phyloP scores from a whole-genome alignment of 1,284 basidiomycete genomes.

The Cryptococcus jaspeensis region DNA sequence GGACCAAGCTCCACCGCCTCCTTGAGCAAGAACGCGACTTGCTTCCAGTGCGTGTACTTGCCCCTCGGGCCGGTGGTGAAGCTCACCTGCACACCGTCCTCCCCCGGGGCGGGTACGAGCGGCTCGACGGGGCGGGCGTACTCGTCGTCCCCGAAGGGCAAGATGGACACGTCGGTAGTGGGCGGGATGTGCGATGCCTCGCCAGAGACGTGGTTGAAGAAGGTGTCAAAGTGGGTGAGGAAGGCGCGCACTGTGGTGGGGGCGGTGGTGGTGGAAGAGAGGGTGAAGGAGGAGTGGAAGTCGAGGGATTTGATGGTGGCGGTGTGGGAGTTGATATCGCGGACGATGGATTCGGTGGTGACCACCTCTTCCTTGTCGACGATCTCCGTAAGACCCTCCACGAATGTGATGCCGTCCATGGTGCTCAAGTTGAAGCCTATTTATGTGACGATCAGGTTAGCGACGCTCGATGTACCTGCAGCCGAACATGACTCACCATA shows the following conservation, averaged over 20 bases:
- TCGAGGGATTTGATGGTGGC: constrained; percentile 70
- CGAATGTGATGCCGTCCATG: constrained; percentile 66
- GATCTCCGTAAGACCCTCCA: constrained; percentile 79
- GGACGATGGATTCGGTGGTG: constrained; percentile 66
- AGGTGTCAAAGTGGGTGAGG: constrained; percentile 91
- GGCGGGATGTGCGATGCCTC: constrained; percentile 55
- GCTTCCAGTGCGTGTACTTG: constrained; percentile 96
- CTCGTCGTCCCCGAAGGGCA: constrained; percentile 34
- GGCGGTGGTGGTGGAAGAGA: constrained; percentile 61
- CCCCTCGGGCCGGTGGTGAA: constrained; percentile 87
- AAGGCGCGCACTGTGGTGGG: constrained; percentile 73
- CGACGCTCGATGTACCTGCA: background rate
- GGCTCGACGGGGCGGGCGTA: constrained; percentile 25
- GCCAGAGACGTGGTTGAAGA: constrained; percentile 68
- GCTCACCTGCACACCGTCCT: constrained; percentile 62
- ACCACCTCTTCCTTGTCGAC: constrained; percentile 68
- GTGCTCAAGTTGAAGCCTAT: constrained; percentile 78
- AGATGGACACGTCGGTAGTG: constrained; percentile 35
- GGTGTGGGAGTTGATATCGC: constrained; percentile 70
- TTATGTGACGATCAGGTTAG: background rate
- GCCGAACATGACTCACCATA: constrained; percentile 62
- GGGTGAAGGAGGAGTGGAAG: constrained; percentile 71
- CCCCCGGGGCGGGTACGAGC: background rate
- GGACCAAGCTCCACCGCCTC: constrained; percentile 69
- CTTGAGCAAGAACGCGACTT: constrained; percentile 83